Conservation (phyloP, 2,329 filamentous ascomycete species). For the Arthroderma uncinatum region DNA sequence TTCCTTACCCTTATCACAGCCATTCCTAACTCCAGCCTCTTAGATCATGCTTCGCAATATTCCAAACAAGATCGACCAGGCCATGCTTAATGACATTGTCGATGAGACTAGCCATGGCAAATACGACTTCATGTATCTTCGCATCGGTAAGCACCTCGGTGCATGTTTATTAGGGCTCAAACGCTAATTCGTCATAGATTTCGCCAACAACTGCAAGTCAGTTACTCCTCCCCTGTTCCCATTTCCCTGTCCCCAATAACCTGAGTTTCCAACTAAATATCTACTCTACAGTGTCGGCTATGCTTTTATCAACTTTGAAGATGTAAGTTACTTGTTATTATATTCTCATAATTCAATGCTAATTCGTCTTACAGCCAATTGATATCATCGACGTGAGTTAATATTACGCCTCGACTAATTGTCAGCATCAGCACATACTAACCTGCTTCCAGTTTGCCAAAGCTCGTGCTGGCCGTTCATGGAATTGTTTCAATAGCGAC, state of each 20-base stretch:
- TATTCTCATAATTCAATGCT: neutral
- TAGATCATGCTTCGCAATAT: constrained; percentile 93
- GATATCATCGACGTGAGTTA: constrained; percentile 58
- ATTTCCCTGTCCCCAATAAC: neutral
- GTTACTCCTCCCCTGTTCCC: constrained; percentile 30
- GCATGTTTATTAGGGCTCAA: neutral
- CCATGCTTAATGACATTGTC: constrained; percentile 65
- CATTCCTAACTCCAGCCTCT: constrained; percentile 3
- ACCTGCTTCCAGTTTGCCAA: constrained; percentile 53
- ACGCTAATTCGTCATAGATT: constrained; percentile 41
- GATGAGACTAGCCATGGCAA: constrained; percentile 68
- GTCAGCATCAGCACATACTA: constrained; percentile 14
- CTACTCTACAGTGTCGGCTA: constrained; percentile 64
- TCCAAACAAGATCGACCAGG: constrained; percentile 71
- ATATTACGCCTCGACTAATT: constrained; percentile 10
- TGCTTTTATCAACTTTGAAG: constrained; percentile 89
- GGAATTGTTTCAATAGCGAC: constrained; percentile 71
- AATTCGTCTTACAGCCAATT: constrained; percentile 47
- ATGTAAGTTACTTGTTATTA: constrained; percentile 43
- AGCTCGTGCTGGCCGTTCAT: constrained; percentile 58
- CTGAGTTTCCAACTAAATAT: constrained; percentile 6
- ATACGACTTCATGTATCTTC: constrained; percentile 91
- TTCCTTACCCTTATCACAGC: constrained; percentile 8
- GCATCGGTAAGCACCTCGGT: constrained; percentile 50
- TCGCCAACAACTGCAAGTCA: constrained; percentile 72